Evolutionary conservation across 169 alveolate genomes (phyloP), one percentile per base, ranked within the genome.

Genomic region (Sarcocystis neurona): DNA sequence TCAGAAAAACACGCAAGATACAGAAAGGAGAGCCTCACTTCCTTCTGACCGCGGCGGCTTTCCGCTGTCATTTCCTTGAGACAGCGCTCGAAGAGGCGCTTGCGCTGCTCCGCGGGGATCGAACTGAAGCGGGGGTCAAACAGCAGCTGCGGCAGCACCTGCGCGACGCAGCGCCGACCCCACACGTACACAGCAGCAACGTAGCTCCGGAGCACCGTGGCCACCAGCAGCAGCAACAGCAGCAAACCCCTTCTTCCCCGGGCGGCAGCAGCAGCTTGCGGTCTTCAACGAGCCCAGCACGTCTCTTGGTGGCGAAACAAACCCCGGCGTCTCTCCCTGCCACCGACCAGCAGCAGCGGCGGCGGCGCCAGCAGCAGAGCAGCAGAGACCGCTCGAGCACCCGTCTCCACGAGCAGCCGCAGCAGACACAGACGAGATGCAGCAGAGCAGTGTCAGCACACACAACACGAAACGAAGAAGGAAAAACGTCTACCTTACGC

Each of bases 61-160:
- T 63, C 89, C 20, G 84, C 84, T 23, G 85, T 66, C 58, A 75
- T 18, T 39, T 89, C 87, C 70, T 79, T 85, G n/a, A 89, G 34
- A 56, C 89, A 89, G 8, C 39, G 23, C 2, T 85, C 88, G 46
- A 89, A 89, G n/a, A 89, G 80, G 4, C 90, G 84, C 79, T 60
- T 43, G 66, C 63, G 68, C 32, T 92, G 91, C 70, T 87, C 87
- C 41, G 88, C 79, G 39, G 90, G 63, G 48, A 74, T 66, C 32
- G 87, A 85, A 37, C 79, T 70, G 79, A 87, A 87, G 53, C 91
- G 85, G 32, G 88, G 85, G 30, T 87, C 86, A 37, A 68, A 87
- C 43, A 87, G 82, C 4, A 87, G 87, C 48, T 68, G 60, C 18
- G 91, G 85, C 39, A 87, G 48, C 47, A 44, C 47, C 91, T 87